Percentiles rank a stretch among this genome's conserved stretches.
phyloP scores from a whole-genome alignment of 208 protist species.

The Wallacemonas sp. region DNA sequence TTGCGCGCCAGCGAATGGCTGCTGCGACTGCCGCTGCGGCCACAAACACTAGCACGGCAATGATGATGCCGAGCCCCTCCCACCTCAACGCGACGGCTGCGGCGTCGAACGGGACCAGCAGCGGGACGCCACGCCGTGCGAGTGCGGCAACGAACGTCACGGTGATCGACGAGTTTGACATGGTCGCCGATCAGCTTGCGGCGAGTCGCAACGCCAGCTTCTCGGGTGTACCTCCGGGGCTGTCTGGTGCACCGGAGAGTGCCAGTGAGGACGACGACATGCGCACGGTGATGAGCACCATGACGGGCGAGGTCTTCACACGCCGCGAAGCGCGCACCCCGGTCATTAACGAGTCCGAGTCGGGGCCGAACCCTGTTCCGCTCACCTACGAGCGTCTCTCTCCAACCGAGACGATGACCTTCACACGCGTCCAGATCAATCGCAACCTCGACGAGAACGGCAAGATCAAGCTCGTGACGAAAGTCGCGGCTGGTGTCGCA shows the following conservation, averaged over 20 bases:
- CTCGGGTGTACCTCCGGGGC: neutral
- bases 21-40: neutral
- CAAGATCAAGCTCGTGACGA: conserved; percentile 29
- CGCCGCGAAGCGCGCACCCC: conserved; percentile 22
- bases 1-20: neutral
- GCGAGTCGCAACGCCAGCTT: conserved; percentile 13
- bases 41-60: neutral
- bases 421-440: conserved; percentile 46
- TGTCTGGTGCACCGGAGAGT: neutral
- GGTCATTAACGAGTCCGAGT: conserved; percentile 22
- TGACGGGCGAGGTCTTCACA: conserved; percentile 16
- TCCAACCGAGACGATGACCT: conserved; percentile 30
- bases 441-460: conserved; percentile 38
- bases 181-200: conserved; percentile 12
- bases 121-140: neutral
- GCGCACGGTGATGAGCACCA: conserved; percentile 23
- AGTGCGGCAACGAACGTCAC: conserved; percentile 2
- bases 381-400: conserved; percentile 32
- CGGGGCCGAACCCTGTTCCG: conserved; percentile 3
- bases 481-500: conserved; percentile 27
- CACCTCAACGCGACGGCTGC: neutral
- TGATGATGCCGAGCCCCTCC: no score
- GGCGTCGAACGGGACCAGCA: neutral
- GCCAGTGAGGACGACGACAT: conserved; percentile 11
- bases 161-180: conserved; percentile 18